These are phyloP conservation scores for Herpomyces periplanetae DNA, from an alignment of 2,329 filamentous ascomycete species.

Conservation along the genomic window DNA sequence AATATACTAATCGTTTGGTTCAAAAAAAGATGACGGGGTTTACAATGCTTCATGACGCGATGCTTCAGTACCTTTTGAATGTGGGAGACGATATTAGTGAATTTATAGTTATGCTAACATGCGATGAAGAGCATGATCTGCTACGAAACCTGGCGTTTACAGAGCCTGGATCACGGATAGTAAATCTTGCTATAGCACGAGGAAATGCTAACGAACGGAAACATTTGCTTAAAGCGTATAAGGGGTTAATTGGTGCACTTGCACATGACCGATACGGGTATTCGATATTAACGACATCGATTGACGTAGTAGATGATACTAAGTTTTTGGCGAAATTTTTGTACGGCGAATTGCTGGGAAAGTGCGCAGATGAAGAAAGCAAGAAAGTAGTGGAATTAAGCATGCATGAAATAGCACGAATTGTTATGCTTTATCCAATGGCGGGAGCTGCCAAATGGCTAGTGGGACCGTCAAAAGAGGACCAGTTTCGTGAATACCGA, in stretches of 20 bases:
- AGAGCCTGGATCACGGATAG: conserved; percentile 40
- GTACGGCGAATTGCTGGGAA: conserved; percentile 46
- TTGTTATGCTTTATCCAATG: conserved; percentile 8
- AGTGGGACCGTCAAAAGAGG: conserved; percentile 20
- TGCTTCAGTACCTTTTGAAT: conserved; percentile 60
- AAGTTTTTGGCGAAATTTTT: conserved; percentile 52
- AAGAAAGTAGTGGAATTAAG: conserved; percentile 22
- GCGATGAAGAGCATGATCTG: conserved; percentile 26
- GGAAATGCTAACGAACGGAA: conserved; percentile 75
- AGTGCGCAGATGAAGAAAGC: conserved; percentile 15
- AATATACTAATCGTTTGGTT: conserved; percentile 59
- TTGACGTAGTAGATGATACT: conserved; percentile 78
- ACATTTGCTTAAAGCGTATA: conserved; percentile 49
- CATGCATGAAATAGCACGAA: conserved; percentile 18
- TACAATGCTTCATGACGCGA: conserved; percentile 87
- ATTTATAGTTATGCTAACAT: conserved; percentile 56
- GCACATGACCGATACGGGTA: conserved; percentile 41
- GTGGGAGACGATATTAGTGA: conserved; percentile 29
- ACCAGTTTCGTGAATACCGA: conserved; percentile 34
- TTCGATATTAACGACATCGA: conserved; percentile 39
- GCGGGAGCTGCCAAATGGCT: conserved; percentile 17
- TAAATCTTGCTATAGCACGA: conserved; percentile 42
- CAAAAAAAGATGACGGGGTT: conserved; percentile 93
- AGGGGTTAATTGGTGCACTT: conserved; percentile 54
- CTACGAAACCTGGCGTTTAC: conserved; percentile 91